Percentiles rank a stretch among this genome's conserved stretches.
Evolutionary conservation across 306 rosid genomes (phyloP).

Genomic region (Hippophae gyantsensis): DNA sequence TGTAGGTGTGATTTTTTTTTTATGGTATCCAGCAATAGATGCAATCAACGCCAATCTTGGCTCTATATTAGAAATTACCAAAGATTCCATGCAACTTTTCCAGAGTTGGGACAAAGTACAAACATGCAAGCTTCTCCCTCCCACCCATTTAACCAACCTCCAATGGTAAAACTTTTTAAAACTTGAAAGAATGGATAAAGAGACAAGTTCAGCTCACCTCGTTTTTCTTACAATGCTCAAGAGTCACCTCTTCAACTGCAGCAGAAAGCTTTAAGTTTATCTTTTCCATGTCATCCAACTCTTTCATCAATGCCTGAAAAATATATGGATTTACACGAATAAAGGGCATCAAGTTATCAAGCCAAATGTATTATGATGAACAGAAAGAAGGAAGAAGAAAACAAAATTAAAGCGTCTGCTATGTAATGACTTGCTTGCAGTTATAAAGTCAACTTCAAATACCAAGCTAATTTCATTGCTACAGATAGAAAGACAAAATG

Average conservation of each 20-base stretch:
- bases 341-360: conserved; percentile 1
- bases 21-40: no score
- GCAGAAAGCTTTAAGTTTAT: conserved; percentile 74
- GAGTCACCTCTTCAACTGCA: conserved; percentile 91
- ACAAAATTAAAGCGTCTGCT: conserved; percentile 3
- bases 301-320: conserved; percentile 83
- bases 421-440: neutral
- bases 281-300: conserved; percentile 98
- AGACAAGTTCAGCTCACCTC: conserved; percentile 40
- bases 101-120: no score
- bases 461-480: no score
- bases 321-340: conserved; percentile 14
- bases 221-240: conserved; percentile 87
- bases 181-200: neutral
- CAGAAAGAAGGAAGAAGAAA: neutral
- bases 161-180: neutral
- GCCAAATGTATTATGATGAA: neutral
- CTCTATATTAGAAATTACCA: no score
- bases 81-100: no score
- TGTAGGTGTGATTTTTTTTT: no score
- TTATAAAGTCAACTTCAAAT: no score
- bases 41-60: no score
- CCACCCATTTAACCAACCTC: no score
- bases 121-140: no score
- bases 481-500: no score